phyloP scores from a whole-genome alignment of 768 basidiomycete species.

The Auricularia auricula-judae region DNA sequence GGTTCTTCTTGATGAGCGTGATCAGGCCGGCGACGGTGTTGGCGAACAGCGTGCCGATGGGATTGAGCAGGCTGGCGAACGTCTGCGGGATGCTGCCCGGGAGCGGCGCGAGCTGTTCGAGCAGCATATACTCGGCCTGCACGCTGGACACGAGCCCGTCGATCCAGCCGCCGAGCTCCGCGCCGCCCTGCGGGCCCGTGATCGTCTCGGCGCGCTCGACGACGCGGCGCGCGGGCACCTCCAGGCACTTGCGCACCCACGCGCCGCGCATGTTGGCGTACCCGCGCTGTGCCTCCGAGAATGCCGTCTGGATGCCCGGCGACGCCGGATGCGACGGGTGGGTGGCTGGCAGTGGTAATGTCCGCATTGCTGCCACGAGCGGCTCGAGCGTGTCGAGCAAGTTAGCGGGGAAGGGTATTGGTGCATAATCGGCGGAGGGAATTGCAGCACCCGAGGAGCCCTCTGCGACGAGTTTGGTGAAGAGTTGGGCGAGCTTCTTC shows the following conservation, averaged over 20 bases:
- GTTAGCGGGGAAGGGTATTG: constrained; percentile 42
- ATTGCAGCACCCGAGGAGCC: constrained; percentile 69
- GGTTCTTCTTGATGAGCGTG: constrained; percentile 57
- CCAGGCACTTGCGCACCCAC: constrained; percentile 68
- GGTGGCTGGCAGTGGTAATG: constrained; percentile 63
- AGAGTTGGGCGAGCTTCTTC: constrained; percentile 71
- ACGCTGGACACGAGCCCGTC: constrained; percentile 35
- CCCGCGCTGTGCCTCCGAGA: constrained; percentile 70
- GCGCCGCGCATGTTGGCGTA: constrained; percentile 80
- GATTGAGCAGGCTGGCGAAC: constrained; percentile 49
- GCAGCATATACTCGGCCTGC: constrained; percentile 58
- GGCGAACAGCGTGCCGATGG: constrained; percentile 55
- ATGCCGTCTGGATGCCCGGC: constrained; percentile 44
- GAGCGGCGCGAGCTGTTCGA: constrained; percentile 54
- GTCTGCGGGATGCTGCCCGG: constrained; percentile 43
- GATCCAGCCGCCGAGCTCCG: constrained; percentile 65
- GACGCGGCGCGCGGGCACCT: constrained; percentile 55
- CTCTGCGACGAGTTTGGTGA: constrained; percentile 83
- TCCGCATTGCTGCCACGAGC: constrained; percentile 54
- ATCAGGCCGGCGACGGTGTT: constrained; percentile 53
- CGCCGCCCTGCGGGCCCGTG: constrained; percentile 53
- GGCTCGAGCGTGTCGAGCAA: constrained; percentile 46
- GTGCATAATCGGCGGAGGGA: constrained; percentile 41
- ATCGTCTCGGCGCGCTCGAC: constrained; percentile 61
- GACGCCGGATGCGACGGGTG: constrained; percentile 79